phyloP scores from a whole-genome alignment of 768 basidiomycete species.

The Lactarius indigo region DNA sequence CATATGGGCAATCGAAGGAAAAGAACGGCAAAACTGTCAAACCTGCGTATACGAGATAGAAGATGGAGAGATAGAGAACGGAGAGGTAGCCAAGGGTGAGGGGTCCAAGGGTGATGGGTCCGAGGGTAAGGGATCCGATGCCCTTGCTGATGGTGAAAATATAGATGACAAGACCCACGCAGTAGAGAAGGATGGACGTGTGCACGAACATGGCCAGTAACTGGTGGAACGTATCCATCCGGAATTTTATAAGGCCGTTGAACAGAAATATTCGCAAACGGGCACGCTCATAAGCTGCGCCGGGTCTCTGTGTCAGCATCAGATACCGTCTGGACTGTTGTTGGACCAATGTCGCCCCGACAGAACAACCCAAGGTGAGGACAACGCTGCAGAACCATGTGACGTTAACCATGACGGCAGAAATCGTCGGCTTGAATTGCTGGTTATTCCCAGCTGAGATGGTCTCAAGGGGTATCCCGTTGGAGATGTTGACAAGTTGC shows the following conservation, averaged over 20 bases:
- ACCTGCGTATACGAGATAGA: too few species aligned
- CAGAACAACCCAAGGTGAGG: not conserved
- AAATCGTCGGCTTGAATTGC: not conserved
- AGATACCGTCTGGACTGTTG: conserved; percentile 5
- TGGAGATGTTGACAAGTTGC: not conserved
- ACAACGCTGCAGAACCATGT: conserved; percentile 18
- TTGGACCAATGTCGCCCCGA: conserved; percentile 15
- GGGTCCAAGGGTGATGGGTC: too few species aligned
- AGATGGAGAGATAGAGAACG: too few species aligned
- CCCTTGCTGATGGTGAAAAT: too few species aligned
- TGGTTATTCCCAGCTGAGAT: not conserved
- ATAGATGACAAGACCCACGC: not conserved
- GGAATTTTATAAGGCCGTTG: not conserved
- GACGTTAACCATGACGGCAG: conserved; percentile 4
- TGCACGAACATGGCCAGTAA: not conserved
- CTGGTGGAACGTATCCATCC: not conserved
- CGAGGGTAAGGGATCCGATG: not conserved
- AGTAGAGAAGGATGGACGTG: conserved; percentile 8
- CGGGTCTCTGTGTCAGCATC: not conserved
- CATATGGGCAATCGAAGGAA: too few species aligned
- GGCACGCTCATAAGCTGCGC: not conserved
- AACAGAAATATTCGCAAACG: not conserved
- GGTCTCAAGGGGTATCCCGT: not conserved
- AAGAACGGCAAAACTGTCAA: too few species aligned
- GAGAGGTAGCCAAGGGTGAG: too few species aligned